A percentile compares a stretch with the other conserved stretches of the same genome.
phyloP scores from a whole-genome alignment of 768 basidiomycete species.

The Kockovaella imperatae region DNA sequence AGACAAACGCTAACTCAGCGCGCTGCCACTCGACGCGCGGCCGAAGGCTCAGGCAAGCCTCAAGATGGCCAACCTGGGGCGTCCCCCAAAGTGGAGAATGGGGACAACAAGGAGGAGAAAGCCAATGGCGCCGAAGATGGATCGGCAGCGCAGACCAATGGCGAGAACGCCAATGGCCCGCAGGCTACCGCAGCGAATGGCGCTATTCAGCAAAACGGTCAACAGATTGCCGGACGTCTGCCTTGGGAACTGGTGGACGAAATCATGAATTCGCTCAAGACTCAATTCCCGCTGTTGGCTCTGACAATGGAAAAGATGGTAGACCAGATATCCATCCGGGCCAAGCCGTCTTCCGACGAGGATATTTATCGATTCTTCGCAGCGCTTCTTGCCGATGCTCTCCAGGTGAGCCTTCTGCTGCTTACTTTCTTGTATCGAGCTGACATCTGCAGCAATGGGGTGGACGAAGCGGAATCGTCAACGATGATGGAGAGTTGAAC shows the following conservation, averaged over 20 bases:
- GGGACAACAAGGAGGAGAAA: constrained; percentile 22
- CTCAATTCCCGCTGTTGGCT: constrained; percentile 87
- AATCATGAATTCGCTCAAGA: constrained; percentile 85
- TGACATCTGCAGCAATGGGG: constrained; percentile 45
- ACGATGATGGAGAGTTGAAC: constrained; percentile 45
- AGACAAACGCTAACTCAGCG: constrained; percentile 21
- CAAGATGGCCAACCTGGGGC: constrained; percentile 15
- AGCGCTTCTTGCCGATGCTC: constrained; percentile 77
- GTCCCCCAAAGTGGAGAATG: constrained; percentile 1
- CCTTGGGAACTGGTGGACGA: constrained; percentile 90
- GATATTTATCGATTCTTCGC: constrained; percentile 86
- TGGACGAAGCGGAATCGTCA: constrained; percentile 32
- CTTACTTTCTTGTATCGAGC: neutral
- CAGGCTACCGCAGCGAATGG: neutral
- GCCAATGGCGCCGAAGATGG: constrained; percentile 15
- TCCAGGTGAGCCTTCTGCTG: constrained; percentile 54
- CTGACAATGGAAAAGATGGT: constrained; percentile 94
- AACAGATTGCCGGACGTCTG: constrained; percentile 48
- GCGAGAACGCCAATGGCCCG: neutral
- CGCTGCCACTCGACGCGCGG: constrained; percentile 18
- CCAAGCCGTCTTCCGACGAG: constrained; percentile 83
- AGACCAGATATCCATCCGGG: constrained; percentile 81
- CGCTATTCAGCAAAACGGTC: constrained; percentile 30
- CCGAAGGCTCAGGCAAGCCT: constrained; percentile 16
- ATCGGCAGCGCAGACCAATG: constrained; percentile 1